These are phyloP conservation scores for Pseudotulostoma volvatum DNA, from an alignment of 495 filamentous ascomycete species.

Conservation along the genomic window DNA sequence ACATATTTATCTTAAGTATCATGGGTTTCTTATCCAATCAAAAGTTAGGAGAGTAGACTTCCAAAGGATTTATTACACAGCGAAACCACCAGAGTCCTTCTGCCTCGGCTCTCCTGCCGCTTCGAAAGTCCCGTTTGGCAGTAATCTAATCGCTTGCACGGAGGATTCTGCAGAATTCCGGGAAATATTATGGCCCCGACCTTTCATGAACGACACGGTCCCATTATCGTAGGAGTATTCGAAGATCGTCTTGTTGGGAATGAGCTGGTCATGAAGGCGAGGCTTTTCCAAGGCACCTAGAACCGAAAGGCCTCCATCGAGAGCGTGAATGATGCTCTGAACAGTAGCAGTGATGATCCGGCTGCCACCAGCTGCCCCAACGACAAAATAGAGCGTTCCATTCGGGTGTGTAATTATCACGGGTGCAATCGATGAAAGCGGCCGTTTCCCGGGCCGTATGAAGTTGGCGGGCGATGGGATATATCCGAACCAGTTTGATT, in stretches of 20 bases:
- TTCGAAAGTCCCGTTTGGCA: slow-evolving; percentile 60
- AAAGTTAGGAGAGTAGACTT: background rate
- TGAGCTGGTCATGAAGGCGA: slow-evolving; percentile 68
- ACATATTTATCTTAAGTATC: too few species aligned
- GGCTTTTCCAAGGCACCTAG: slow-evolving; percentile 47
- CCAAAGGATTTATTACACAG: slow-evolving; percentile 27
- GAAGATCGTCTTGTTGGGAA: slow-evolving; percentile 50
- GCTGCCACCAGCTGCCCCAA: slow-evolving; percentile 73
- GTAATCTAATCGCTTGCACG: slow-evolving; percentile 52
- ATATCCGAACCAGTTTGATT: slow-evolving; percentile 67
- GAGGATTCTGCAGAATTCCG: slow-evolving; percentile 51
- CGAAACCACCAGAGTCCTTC: slow-evolving; percentile 51
- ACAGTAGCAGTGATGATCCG: slow-evolving; percentile 75
- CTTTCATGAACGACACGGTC: slow-evolving; percentile 46
- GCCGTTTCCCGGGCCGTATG: slow-evolving; percentile 64
- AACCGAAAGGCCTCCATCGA: slow-evolving; percentile 45
- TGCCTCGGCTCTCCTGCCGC: slow-evolving; percentile 69
- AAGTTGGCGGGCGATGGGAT: slow-evolving; percentile 66
- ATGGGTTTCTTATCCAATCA: too few species aligned
- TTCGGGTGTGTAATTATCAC: slow-evolving; percentile 56
- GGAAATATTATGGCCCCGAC: slow-evolving; percentile 55
- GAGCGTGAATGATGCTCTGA: slow-evolving; percentile 55
- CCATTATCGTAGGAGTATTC: slow-evolving; percentile 55
- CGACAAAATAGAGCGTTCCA: slow-evolving; percentile 47
- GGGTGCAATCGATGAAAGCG: slow-evolving; percentile 64